These are phyloP conservation scores for Eutrema japonicum DNA, from an alignment of 345 rosid genomes.

Conservation along the genomic window DNA sequence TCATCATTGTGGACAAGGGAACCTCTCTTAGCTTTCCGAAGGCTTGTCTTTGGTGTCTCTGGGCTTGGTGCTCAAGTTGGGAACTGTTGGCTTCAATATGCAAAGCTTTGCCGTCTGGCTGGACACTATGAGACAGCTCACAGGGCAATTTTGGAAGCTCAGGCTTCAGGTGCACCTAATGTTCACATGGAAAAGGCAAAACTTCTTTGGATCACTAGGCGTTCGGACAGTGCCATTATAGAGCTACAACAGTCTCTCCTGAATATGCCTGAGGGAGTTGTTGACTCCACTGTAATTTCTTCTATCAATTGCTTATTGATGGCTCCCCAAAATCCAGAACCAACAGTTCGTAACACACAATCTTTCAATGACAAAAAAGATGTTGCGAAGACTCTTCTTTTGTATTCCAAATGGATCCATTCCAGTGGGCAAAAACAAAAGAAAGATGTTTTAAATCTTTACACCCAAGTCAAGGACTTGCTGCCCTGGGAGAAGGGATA, in stretches of 20 bases:
- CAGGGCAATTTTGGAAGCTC: conserved; percentile 90
- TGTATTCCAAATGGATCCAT: conserved; percentile 94
- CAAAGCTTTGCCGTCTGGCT: conserved; percentile 96
- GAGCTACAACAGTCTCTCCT: conserved; percentile 91
- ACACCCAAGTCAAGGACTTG: conserved; percentile 82
- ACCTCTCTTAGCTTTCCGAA: conserved; percentile 89
- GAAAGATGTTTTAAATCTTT: conserved; percentile 89
- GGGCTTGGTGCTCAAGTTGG: conserved; percentile 90
- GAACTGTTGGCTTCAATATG: conserved; percentile 95
- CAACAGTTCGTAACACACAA: conserved; percentile 61
- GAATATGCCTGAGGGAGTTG: conserved; percentile 83
- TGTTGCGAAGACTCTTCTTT: conserved; percentile 89
- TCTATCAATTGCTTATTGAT: conserved; percentile 74
- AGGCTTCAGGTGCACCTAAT: conserved; percentile 85
- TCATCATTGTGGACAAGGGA: conserved; percentile 97
- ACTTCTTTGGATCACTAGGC: conserved; percentile 89
- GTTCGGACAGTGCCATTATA: conserved; percentile 87
- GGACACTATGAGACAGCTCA: conserved; percentile 97
- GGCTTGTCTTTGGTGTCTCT: conserved; percentile 83
- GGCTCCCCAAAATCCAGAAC: conserved; percentile 68
- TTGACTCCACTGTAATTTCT: conserved; percentile 71
- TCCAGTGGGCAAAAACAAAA: conserved; percentile 91
- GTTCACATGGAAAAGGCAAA: conserved; percentile 96
- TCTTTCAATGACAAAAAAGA: conserved; percentile 63
- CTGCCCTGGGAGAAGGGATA: conserved; percentile 97